Percentiles rank a stretch among this genome's conserved stretches.
Evolutionary conservation across 352 stramenopile genomes (phyloP).

Genomic region (Sclerospora graminicola): DNA sequence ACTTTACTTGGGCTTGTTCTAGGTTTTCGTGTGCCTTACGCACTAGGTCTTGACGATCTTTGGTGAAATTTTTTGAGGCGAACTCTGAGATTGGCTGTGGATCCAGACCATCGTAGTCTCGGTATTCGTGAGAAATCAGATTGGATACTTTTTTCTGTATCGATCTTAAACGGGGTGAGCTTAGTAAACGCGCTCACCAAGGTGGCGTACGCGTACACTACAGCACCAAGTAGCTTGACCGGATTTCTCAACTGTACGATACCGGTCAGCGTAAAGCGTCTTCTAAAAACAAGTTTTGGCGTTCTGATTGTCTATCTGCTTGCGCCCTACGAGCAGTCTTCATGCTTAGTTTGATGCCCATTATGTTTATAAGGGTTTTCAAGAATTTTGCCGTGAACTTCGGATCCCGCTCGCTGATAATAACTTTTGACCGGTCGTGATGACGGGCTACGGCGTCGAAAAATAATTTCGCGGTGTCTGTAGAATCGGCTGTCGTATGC

Average conservation of each 20-base stretch:
- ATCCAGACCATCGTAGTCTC: not conserved
- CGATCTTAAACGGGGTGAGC: not conserved
- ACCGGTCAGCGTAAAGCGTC: slow-evolving; percentile 9
- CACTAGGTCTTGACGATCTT: slow-evolving; percentile 9
- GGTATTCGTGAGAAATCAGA: not conserved
- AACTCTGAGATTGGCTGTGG: not conserved
- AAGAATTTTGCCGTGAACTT: too few relatives aligned
- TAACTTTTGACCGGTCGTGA: too few relatives aligned
- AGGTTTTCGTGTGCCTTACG: slow-evolving; percentile 1
- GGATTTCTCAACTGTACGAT: not conserved
- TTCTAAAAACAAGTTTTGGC: slow-evolving; percentile 9
- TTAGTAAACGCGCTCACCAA: not conserved
- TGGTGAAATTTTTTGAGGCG: slow-evolving; percentile 2
- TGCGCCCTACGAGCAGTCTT: not conserved
- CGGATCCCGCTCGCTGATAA: not conserved
- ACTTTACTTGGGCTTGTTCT: slow-evolving; percentile 3
- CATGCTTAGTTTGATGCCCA: too few relatives aligned
- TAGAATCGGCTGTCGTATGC: too few relatives aligned
- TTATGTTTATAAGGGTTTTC: too few relatives aligned
- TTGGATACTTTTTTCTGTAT: not conserved
- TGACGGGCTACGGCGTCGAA: too few relatives aligned
- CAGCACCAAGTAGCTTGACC: not conserved
- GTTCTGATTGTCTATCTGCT: slow-evolving; percentile 11
- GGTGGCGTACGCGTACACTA: not conserved
- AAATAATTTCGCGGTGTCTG: too few relatives aligned